These are phyloP conservation scores for Pouteria glomerata DNA, from an alignment of 148 eudicot genomes.

Conservation along the genomic window DNA sequence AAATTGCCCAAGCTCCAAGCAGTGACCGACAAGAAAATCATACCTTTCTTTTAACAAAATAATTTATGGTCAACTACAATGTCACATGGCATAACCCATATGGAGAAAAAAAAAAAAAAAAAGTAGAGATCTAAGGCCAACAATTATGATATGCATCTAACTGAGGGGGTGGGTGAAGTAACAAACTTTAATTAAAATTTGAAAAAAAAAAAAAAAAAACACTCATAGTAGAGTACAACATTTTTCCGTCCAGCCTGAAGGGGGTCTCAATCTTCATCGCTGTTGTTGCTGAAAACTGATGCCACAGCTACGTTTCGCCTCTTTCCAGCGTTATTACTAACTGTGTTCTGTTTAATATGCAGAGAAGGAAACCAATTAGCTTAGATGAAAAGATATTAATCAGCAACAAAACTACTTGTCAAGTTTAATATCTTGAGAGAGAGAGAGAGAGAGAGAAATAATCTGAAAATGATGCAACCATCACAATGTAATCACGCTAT, in stretches of 20 bases:
- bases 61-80: not conserved
- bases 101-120: not conserved
- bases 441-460: not conserved
- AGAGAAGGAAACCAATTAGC: conserved; percentile 10
- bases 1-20: too few relatives aligned
- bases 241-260: not conserved
- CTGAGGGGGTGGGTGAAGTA: not conserved
- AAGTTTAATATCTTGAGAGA: too few relatives aligned
- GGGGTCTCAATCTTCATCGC: conserved; percentile 58
- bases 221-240: too few relatives aligned
- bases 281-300: conserved; percentile 64
- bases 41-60: too few relatives aligned
- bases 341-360: conserved; percentile 33
- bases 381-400: not conserved
- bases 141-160: too few relatives aligned
- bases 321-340: conserved; percentile 39
- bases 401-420: not conserved
- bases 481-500: too few relatives aligned
- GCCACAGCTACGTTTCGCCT: conserved; percentile 73
- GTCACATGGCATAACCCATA: not conserved
- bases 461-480: too few relatives aligned
- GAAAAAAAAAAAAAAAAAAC: too few relatives aligned
- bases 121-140: too few relatives aligned
- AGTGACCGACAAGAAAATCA: too few relatives aligned
- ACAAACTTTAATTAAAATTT: too few relatives aligned